These are phyloP conservation scores for Acmispon strigosus DNA, from an alignment of 306 rosid species.

Conservation along the genomic window DNA sequence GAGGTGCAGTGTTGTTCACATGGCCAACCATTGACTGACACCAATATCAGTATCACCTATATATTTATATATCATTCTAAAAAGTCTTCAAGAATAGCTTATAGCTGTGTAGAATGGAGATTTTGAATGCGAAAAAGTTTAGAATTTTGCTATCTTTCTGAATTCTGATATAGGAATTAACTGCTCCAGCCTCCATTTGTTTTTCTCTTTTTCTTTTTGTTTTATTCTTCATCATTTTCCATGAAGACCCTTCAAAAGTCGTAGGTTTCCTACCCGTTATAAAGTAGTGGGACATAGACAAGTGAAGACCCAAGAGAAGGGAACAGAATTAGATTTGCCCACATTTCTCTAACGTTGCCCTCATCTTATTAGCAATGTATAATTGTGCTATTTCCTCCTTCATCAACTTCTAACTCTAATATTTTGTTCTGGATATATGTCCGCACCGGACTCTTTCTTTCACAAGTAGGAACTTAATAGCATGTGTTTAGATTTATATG, in stretches of 20 bases:
- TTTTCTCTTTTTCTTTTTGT: not conserved
- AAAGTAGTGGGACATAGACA: slow-evolving; percentile 18
- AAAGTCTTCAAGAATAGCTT: not conserved
- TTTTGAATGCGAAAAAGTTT: slow-evolving; percentile 7
- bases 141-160: not conserved
- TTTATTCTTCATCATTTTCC: not conserved
- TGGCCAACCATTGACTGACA: not conserved
- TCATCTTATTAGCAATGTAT: not conserved
- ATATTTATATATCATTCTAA: not conserved
- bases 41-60: not conserved
- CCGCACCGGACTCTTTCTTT: too few species aligned
- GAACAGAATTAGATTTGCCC: not conserved
- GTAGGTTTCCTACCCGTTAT: not conserved
- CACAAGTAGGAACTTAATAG: too few species aligned
- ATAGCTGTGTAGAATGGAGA: not conserved
- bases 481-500: too few species aligned
- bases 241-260: not conserved
- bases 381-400: not conserved
- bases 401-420: not conserved
- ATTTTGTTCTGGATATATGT: too few species aligned
- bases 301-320: not conserved
- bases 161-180: not conserved
- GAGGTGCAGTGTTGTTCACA: not conserved
- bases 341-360: not conserved
- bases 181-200: not conserved